Conservation (phyloP, 2,329 filamentous ascomycete genomes). For the Sporothrix sp. region DNA sequence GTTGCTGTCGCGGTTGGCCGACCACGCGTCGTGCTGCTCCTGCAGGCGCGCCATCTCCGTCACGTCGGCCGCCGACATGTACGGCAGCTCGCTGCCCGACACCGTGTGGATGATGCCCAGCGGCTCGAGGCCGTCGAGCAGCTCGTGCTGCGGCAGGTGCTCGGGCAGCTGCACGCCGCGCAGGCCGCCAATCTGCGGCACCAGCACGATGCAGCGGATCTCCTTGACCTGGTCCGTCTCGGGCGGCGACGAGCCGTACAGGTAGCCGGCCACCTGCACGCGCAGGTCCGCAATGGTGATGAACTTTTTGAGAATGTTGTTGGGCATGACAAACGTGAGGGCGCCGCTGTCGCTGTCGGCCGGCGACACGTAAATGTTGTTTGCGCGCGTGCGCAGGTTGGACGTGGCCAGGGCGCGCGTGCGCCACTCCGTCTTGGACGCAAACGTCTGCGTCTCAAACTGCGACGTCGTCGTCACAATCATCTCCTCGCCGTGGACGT, state of each 20-base stretch:
- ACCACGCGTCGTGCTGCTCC: conserved; percentile 66
- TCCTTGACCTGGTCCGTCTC: conserved; percentile 98
- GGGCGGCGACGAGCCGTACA: conserved; percentile 84
- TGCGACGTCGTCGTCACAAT: conserved; percentile 97
- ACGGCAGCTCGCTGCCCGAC: conserved; percentile 86
- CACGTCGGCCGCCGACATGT: conserved; percentile 92
- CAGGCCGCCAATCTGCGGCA: conserved; percentile 89
- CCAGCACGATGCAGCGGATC: conserved; percentile 91
- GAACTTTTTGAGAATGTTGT: conserved; percentile 96
- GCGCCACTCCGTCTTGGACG: conserved; percentile 97
- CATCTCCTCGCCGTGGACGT: conserved; percentile 93
- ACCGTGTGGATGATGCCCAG: conserved; percentile 92
- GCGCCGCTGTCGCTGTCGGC: conserved; percentile 87
- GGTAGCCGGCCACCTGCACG: conserved; percentile 90
- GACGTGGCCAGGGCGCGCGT: conserved; percentile 94
- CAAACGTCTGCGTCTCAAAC: conserved; percentile 95
- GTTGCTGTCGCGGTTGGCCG: conserved; percentile 65
- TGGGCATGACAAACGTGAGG: conserved; percentile 96
- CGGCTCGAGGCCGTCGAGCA: conserved; percentile 76
- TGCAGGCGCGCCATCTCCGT: conserved; percentile 89
- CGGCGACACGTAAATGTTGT: conserved; percentile 98
- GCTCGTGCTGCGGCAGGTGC: conserved; percentile 83
- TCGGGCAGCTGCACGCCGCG: conserved; percentile 87
- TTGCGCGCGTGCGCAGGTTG: conserved; percentile 84
- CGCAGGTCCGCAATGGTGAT: conserved; percentile 95